These are phyloP conservation scores for Casaregolazyma lundiana DNA, from an alignment of 1,139 yeast species.

Conservation along the genomic window DNA sequence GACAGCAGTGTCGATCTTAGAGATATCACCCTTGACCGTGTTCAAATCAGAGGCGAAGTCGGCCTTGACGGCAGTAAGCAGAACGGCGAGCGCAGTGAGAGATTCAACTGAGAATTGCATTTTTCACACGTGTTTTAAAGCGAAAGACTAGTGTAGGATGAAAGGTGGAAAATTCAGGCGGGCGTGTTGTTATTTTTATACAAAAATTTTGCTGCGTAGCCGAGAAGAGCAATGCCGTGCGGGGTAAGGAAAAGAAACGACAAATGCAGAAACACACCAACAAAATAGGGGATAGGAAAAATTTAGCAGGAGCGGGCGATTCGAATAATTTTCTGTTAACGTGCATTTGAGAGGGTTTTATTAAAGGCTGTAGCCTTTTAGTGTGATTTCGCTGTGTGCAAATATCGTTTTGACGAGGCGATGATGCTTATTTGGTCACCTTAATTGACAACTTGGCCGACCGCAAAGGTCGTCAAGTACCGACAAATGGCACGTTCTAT, in stretches of 20 bases:
- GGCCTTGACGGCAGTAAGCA: slow-evolving; percentile 22
- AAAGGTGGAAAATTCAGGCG: background rate
- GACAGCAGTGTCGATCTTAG: slow-evolving; percentile 16
- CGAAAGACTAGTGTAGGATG: slow-evolving; percentile 1
- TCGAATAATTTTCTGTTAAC: too few relatives aligned
- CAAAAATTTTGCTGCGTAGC: background rate
- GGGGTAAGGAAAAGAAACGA: background rate
- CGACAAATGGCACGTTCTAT: too few relatives aligned
- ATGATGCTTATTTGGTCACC: too few relatives aligned
- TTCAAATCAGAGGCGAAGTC: slow-evolving; percentile 15
- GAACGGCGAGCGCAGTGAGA: slow-evolving; percentile 23
- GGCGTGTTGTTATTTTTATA: background rate
- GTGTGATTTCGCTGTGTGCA: too few relatives aligned
- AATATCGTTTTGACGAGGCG: too few relatives aligned
- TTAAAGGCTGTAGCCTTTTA: too few relatives aligned
- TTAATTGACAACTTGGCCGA: too few relatives aligned
- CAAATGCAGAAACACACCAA: background rate
- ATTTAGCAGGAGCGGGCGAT: background rate
- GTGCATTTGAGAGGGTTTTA: too few relatives aligned
- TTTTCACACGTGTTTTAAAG: background rate
- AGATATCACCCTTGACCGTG: slow-evolving; percentile 15
- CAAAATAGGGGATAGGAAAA: background rate
- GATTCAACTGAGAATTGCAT: background rate
- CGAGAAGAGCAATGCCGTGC: slow-evolving; percentile 2
- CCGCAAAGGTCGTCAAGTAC: too few relatives aligned